Evolutionary conservation across 108 stramenopile genomes (phyloP), one percentile per base, ranked within the genome.

Genomic region (Cylindrotheca closterium): DNA sequence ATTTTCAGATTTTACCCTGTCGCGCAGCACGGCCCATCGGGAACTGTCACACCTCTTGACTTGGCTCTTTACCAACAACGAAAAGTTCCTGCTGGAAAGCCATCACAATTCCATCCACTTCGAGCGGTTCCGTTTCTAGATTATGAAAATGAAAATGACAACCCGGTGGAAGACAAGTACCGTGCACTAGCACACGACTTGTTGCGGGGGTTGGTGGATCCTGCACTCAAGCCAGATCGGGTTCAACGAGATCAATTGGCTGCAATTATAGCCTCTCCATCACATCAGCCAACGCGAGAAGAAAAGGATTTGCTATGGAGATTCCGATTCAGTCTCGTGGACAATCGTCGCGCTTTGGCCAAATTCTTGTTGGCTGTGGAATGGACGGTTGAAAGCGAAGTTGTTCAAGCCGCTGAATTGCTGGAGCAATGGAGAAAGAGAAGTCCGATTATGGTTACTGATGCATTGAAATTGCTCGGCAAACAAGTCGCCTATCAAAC

Each of bases 321-420:
- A 50, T 99, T 98, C 70, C 77, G 98, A 32, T 97, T 98, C 68
- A 88, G 89, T 55, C 73, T 99, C 23, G 96, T 97, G 18, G 95
- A 97, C 68, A 90, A 97, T 74, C 80, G 89, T 19, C 74, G 87
- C 51, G 97, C 98, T 1, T 61, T 99, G 12, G 90, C 96, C 7
- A 99, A 98, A 58, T 97, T 99, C 63, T 65, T 99, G 0, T 68
- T 97, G 47, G 89, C 93, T 33, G 98, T 99, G 10, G 94, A 99
- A 68, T 99, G 98, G 98, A 83, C 81, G 3, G 90, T 89, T 5
- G 94, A 94, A 55, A 74, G 79, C 42, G 98, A 99, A 69, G 96
- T 96, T 23, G 92, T 86, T 0, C 97, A 97, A 81, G 95, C 96
- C 1, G 89, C 85, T 0, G 96, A 94, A 46, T 73, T 99, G 29